Percentiles rank a stretch among this genome's conserved stretches.
These are phyloP conservation scores for Sporothrix schenckii DNA, from an alignment of 2,329 filamentous ascomycete genomes.

Conservation along the genomic window DNA sequence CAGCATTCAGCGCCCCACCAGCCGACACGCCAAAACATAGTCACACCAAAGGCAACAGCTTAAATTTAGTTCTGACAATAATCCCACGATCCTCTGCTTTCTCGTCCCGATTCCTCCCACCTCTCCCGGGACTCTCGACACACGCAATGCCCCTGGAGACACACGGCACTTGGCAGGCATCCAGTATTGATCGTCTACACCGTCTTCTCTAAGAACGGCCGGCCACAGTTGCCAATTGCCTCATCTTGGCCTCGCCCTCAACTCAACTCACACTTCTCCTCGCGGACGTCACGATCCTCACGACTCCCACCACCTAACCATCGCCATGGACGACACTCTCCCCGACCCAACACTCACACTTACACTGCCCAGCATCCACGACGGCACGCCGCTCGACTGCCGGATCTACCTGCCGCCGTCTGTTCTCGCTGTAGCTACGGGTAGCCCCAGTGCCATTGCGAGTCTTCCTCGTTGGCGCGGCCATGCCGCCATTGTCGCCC, in stretches of 20 bases:
- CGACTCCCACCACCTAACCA: no score
- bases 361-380: constrained; percentile 81
- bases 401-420: constrained; percentile 74
- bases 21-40: not conserved
- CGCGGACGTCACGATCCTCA: not conserved
- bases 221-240: constrained; percentile 1
- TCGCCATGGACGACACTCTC: constrained; percentile 44
- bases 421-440: constrained; percentile 41
- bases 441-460: constrained; percentile 34
- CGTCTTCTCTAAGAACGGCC: not conserved
- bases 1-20: not conserved
- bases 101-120: not conserved
- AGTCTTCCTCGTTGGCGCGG: constrained; percentile 49
- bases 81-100: not conserved
- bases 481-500: constrained; percentile 70
- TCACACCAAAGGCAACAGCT: constrained; percentile 15
- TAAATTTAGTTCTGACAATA: no score
- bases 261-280: not conserved
- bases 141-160: not conserved
- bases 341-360: constrained; percentile 66
- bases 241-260: not conserved
- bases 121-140: not conserved
- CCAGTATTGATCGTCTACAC: no score
- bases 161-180: not conserved
- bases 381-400: constrained; percentile 74